A percentile compares a stretch with the other conserved stretches of the same genome.
Evolutionary conservation across 2,329 filamentous ascomycete species (phyloP).

Genomic region (Colletotrichum sp.): DNA sequence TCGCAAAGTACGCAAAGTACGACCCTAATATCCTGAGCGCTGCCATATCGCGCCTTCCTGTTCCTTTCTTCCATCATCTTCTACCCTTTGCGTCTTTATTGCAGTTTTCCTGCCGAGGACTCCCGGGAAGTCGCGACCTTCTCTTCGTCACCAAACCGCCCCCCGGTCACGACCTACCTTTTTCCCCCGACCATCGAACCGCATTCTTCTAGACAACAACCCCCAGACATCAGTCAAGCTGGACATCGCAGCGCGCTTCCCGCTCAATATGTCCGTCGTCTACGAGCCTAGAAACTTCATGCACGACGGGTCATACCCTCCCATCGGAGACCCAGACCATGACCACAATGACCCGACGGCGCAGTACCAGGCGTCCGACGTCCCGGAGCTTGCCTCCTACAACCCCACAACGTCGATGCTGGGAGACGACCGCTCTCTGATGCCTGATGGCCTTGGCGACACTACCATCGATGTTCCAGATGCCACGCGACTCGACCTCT

Average conservation of each 20-base stretch:
- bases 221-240: conserved; percentile 23
- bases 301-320: conserved; percentile 52
- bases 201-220: neutral
- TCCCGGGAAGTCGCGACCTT: neutral
- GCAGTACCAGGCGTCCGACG: conserved; percentile 42
- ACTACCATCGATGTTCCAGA: conserved; percentile 44
- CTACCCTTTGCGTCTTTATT: neutral
- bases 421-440: conserved; percentile 40
- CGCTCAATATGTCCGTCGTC: conserved; percentile 52
- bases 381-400: conserved; percentile 49
- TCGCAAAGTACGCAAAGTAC: conserved; percentile 11
- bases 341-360: conserved; percentile 34
- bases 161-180: conserved; percentile 9
- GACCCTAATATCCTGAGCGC: neutral
- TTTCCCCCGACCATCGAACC: neutral
- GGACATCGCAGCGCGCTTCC: conserved; percentile 3
- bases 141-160: neutral
- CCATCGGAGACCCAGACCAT: conserved; percentile 49
- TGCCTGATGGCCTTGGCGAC: conserved; percentile 37
- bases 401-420: conserved; percentile 43
- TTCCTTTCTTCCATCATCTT: neutral
- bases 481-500: conserved; percentile 42
- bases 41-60: neutral
- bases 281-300: conserved; percentile 56
- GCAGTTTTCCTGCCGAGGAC: neutral